Evolutionary conservation across 2,329 filamentous ascomycete genomes (phyloP).

Genomic region (Tolypocladium tropicale): DNA sequence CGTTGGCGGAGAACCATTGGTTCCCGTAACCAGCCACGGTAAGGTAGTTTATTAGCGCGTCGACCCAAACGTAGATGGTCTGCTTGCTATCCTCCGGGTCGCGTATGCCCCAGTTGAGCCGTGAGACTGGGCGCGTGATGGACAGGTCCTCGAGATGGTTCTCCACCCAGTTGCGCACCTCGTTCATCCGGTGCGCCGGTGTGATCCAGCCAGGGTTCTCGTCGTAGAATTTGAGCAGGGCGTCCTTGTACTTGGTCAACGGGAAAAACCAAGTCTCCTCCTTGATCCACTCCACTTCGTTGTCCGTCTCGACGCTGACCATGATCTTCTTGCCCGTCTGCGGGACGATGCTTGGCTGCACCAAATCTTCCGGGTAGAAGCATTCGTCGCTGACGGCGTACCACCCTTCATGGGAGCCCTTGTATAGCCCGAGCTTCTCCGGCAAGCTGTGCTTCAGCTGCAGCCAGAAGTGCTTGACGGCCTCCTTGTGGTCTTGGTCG

Average conservation of each 20-base stretch:
- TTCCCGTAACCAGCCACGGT: conserved; percentile 68
- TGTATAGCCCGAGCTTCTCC: conserved; percentile 69
- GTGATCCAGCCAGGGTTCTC: conserved; percentile 69
- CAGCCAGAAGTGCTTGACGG: conserved; percentile 84
- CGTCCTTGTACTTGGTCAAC: conserved; percentile 71
- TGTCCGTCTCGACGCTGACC: conserved; percentile 78
- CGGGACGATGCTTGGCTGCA: conserved; percentile 66
- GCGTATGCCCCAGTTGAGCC: conserved; percentile 78
- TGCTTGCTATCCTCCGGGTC: conserved; percentile 78
- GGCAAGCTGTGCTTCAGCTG: conserved; percentile 46
- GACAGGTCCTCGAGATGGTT: conserved; percentile 78
- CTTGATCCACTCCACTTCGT: conserved; percentile 87
- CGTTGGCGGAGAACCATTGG: conserved; percentile 53
- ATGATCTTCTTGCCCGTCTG: conserved; percentile 74
- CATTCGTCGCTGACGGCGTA: conserved; percentile 96
- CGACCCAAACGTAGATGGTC: conserved; percentile 97
- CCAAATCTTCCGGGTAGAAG: conserved; percentile 72
- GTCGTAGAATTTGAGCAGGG: conserved; percentile 67
- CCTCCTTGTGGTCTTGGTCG: conserved; percentile 67
- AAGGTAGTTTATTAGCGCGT: conserved; percentile 89
- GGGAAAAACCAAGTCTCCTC: conserved; percentile 95
- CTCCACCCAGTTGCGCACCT: conserved; percentile 67
- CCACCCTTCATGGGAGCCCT: conserved; percentile 84
- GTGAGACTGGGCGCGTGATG: conserved; percentile 68
- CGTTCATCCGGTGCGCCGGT: conserved; percentile 62